phyloP scores from a whole-genome alignment of 352 stramenopile species.

The Blastocystis sp. region DNA sequence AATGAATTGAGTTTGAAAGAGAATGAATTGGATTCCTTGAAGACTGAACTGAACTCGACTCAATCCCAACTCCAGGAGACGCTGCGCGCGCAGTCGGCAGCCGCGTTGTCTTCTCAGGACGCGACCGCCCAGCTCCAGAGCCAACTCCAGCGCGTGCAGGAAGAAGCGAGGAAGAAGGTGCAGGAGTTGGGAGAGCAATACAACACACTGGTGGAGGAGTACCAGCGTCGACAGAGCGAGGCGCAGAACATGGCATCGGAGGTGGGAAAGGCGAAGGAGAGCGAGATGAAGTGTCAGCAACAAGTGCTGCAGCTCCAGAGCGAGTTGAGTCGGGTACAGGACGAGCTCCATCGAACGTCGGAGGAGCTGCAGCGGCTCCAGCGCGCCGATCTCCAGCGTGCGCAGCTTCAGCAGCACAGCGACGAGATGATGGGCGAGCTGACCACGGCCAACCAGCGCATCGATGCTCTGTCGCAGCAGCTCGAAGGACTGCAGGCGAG shows the following conservation, averaged over 20 bases:
- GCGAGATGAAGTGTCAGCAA: neutral
- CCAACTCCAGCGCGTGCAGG: neutral
- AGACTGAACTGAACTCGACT: neutral
- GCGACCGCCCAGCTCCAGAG: conserved; percentile 14
- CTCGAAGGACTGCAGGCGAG: neutral
- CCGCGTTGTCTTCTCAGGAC: conserved; percentile 4
- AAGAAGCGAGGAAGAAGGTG: neutral
- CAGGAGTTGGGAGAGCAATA: conserved; percentile 29
- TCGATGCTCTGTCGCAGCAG: neutral
- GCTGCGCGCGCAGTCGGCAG: neutral
- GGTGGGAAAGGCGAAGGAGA: neutral
- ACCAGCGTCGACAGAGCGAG: neutral
- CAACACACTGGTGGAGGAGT: conserved; percentile 24
- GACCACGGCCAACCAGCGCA: too few species aligned
- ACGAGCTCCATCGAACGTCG: neutral
- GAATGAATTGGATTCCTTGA: neutral
- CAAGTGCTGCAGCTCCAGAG: neutral
- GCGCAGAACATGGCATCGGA: neutral
- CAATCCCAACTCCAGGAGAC: conserved; percentile 8
- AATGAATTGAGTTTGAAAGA: neutral
- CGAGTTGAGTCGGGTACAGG: neutral
- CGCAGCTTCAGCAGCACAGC: neutral
- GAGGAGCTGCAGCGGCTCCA: neutral
- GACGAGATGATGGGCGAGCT: neutral
- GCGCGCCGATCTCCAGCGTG: neutral